A percentile compares a stretch with the other conserved stretches of the same genome.
phyloP scores from a whole-genome alignment of 441 rosid species.

The Corymbia citriodora region DNA sequence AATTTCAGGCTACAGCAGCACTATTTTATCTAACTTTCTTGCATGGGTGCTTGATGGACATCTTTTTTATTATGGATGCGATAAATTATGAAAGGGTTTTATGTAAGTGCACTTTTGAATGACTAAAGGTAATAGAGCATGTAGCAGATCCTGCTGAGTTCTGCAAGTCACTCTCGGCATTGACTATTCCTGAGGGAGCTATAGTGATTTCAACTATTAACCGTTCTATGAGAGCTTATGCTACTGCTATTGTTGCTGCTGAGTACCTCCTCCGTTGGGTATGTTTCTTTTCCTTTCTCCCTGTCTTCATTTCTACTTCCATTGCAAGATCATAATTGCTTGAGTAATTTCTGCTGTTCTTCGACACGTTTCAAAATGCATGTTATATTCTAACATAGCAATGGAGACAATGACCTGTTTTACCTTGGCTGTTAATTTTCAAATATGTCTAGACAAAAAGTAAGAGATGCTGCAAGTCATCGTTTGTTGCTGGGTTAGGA shows the following conservation, averaged over 20 bases:
- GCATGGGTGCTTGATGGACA: neutral
- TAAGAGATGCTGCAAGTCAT: neutral
- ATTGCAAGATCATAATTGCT: neutral
- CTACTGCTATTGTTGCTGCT: slow-evolving; percentile 80
- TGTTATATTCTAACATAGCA: neutral
- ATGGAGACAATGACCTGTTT: neutral
- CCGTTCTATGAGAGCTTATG: slow-evolving; percentile 82
- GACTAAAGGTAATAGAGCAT: slow-evolving; percentile 79
- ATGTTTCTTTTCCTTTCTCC: slow-evolving; percentile 12
- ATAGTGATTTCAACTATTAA: slow-evolving; percentile 75
- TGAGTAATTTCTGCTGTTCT: neutral
- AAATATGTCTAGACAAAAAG: neutral
- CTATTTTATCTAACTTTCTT: neutral
- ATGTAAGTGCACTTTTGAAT: slow-evolving; percentile 8
- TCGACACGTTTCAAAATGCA: neutral
- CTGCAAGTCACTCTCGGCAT: slow-evolving; percentile 75
- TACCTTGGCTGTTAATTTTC: neutral
- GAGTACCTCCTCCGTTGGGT: slow-evolving; percentile 94
- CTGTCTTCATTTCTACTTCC: neutral
- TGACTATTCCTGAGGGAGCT: slow-evolving; percentile 67
- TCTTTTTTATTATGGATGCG: neutral
- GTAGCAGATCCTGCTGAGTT: slow-evolving; percentile 90
- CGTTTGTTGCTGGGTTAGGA: neutral
- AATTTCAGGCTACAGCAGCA: neutral
- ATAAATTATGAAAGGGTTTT: neutral